Percentiles rank a stretch among this genome's conserved stretches.
Evolutionary conservation across 495 filamentous ascomycete genomes (phyloP).

Genomic region (Hyaloscypha finlandica): DNA sequence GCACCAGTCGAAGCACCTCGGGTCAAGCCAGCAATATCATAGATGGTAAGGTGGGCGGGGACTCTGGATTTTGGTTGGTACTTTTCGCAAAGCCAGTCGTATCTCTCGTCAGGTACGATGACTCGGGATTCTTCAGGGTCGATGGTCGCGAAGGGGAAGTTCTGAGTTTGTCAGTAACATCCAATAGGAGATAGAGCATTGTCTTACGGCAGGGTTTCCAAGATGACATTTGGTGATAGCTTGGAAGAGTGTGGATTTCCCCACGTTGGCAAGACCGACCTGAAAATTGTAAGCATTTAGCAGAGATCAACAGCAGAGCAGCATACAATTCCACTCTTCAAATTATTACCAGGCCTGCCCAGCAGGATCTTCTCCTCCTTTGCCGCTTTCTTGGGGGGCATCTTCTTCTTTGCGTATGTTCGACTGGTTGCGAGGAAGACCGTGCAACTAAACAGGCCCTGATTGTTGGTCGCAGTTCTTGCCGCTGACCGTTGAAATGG

Average conservation of each 20-base stretch:
- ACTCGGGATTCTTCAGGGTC: slow-evolving; percentile 98
- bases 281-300: slow-evolving; percentile 40
- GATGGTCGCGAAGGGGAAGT: slow-evolving; percentile 99
- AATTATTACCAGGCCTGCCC: slow-evolving; percentile 94
- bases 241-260: slow-evolving; percentile 99
- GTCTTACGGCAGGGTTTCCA: slow-evolving; percentile 88
- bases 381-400: slow-evolving; percentile 74
- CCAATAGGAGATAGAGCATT: slow-evolving; percentile 4
- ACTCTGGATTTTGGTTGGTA: slow-evolving; percentile 97
- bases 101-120: slow-evolving; percentile 94
- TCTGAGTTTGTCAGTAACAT: slow-evolving; percentile 48
- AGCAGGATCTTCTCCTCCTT: slow-evolving; percentile 81
- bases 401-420: slow-evolving; percentile 52
- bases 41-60: slow-evolving; percentile 96
- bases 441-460: slow-evolving; percentile 37
- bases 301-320: slow-evolving; percentile 26
- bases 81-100: slow-evolving; percentile 91
- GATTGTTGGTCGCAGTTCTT: slow-evolving; percentile 55
- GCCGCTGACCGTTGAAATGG: slow-evolving; percentile 52
- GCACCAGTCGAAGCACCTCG: slow-evolving; percentile 95
- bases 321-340: slow-evolving; percentile 99
- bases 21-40: slow-evolving; percentile 98
- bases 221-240: slow-evolving; percentile 97
- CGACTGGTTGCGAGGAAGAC: slow-evolving; percentile 28
- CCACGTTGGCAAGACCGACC: slow-evolving; percentile 99